A percentile compares a stretch with the other conserved stretches of the same genome.
Conservation (phyloP, 768 basidiomycete genomes). For the Nidularia pulvinata region DNA sequence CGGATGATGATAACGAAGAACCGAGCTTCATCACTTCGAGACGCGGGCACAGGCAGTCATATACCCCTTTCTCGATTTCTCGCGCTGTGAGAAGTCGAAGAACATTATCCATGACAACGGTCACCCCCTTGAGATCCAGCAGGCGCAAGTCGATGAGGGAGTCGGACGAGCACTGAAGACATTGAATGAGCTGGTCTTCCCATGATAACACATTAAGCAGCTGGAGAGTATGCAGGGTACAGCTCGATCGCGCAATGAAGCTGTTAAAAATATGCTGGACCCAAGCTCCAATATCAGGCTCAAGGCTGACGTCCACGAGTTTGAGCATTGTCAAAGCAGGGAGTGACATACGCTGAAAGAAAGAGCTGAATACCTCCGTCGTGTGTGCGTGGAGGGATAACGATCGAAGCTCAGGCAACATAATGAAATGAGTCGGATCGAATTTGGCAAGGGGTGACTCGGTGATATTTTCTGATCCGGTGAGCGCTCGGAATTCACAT, state of each 20-base stretch:
- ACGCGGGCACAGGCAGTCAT: slow-evolving; percentile 8
- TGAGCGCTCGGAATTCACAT: slow-evolving; percentile 7
- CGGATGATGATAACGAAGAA: slow-evolving; percentile 10
- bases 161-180: slow-evolving; percentile 6
- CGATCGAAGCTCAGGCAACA: not conserved
- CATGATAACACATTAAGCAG: slow-evolving; percentile 8
- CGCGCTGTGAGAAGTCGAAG: not conserved
- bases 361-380: not conserved
- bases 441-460: not conserved
- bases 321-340: slow-evolving; percentile 7
- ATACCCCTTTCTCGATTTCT: not conserved
- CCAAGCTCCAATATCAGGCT: slow-evolving; percentile 5
- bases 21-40: slow-evolving; percentile 12
- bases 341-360: slow-evolving; percentile 5
- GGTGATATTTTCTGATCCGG: not conserved
- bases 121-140: not conserved
- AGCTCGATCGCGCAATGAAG: slow-evolving; percentile 9
- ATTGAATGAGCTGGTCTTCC: slow-evolving; percentile 12
- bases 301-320: slow-evolving; percentile 4
- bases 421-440: not conserved
- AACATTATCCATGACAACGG: not conserved
- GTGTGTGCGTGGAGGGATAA: not conserved
- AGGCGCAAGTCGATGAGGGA: not conserved
- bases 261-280: slow-evolving; percentile 6
- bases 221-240: slow-evolving; percentile 5